Conservation (phyloP, 805 yeast species). For the Hanseniaspora valbyensis region DNA sequence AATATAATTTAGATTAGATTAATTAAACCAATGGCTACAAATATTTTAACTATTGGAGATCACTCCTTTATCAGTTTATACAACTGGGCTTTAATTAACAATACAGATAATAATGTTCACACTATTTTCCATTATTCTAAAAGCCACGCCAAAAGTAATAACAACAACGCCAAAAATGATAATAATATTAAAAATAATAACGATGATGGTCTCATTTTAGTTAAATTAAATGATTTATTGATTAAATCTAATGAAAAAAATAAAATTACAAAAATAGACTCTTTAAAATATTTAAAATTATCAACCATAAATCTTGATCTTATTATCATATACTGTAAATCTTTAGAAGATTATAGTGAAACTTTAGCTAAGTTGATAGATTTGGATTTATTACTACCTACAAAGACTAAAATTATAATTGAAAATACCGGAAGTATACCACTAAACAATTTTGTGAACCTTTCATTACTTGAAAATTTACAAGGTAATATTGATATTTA, state of each 20-base stretch:
- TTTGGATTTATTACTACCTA: not conserved
- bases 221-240: not conserved
- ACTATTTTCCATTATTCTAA: not conserved
- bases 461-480: not conserved
- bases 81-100: conserved; percentile 5
- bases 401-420: conserved; percentile 6
- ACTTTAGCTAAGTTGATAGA: not conserved
- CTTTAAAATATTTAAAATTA: not conserved
- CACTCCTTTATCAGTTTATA: conserved; percentile 2
- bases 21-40: not conserved
- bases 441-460: not conserved
- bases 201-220: too few relatives aligned
- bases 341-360: conserved; percentile 1
- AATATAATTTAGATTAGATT: too few relatives aligned
- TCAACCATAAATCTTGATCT: not conserved
- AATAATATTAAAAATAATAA: not conserved
- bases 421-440: conserved; percentile 11
- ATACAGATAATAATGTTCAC: too few relatives aligned
- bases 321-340: conserved; percentile 2
- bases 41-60: conserved; percentile 8
- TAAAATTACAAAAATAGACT: not conserved
- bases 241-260: not conserved
- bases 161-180: not conserved
- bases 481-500: not conserved
- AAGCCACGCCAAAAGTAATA: not conserved